Evolutionary conservation across 2,329 filamentous ascomycete species (phyloP).

Genomic region (Aspergillus nomiae): DNA sequence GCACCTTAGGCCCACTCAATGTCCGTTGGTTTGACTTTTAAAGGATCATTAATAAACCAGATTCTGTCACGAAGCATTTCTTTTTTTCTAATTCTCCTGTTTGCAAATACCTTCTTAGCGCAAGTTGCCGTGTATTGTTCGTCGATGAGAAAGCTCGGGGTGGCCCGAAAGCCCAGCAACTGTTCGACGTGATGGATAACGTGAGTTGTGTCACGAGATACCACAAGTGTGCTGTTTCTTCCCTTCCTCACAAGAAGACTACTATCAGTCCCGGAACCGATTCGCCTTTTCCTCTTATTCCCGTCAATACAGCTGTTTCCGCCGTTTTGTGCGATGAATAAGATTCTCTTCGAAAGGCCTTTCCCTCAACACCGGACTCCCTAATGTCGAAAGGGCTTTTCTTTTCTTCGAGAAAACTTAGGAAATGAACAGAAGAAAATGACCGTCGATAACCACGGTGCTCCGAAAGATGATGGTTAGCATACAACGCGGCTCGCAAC

Average conservation of each 20-base stretch:
- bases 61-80: neutral
- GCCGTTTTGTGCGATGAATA: neutral
- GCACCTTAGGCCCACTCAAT: constrained; percentile 17
- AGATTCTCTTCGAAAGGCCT: neutral
- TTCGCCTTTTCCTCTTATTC: neutral
- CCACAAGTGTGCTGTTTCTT: neutral
- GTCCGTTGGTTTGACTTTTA: constrained; percentile 10
- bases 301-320: neutral
- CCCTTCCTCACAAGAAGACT: neutral
- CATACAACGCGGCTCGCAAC: constrained; percentile 1
- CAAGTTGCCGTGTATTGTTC: neutral
- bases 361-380: neutral
- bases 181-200: constrained; percentile 8
- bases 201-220: constrained; percentile 12
- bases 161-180: neutral
- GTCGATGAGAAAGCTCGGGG: neutral
- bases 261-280: neutral
- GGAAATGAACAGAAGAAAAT: neutral
- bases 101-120: constrained; percentile 2
- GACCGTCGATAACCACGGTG: neutral
- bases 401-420: neutral
- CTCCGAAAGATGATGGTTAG: neutral
- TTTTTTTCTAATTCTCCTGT: constrained; percentile 1
- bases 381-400: neutral
- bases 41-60: constrained; percentile 7